Percentiles rank a stretch among this genome's conserved stretches.
Evolutionary conservation across 352 stramenopile genomes (phyloP).

Genomic region (Nothophytophthora sp.): DNA sequence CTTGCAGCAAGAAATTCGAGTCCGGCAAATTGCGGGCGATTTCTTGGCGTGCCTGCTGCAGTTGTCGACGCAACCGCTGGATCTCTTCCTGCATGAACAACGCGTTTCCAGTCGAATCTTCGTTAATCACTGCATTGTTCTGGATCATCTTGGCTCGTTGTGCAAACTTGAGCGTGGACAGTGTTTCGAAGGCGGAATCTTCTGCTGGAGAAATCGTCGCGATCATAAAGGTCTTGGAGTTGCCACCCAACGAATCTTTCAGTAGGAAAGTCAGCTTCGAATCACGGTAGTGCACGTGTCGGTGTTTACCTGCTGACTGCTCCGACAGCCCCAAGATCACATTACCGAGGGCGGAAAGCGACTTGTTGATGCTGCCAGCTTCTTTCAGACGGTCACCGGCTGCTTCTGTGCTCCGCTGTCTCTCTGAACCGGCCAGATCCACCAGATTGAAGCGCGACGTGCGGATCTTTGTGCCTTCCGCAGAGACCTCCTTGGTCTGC

Average conservation of each 20-base stretch:
- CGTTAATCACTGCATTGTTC: slow-evolving; percentile 85
- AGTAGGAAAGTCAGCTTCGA: slow-evolving; percentile 87
- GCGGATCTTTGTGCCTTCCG: slow-evolving; percentile 66
- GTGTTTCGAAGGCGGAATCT: slow-evolving; percentile 84
- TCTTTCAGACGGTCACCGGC: slow-evolving; percentile 96
- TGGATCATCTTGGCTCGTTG: slow-evolving; percentile 86
- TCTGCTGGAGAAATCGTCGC: slow-evolving; percentile 81
- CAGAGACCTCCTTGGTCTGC: slow-evolving; percentile 59
- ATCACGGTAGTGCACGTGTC: slow-evolving; percentile 85
- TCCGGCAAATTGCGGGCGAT: slow-evolving; percentile 23
- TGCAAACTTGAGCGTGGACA: slow-evolving; percentile 86
- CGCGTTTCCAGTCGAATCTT: slow-evolving; percentile 70
- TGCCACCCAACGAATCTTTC: slow-evolving; percentile 84
- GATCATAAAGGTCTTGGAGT: slow-evolving; percentile 90
- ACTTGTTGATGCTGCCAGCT: slow-evolving; percentile 97
- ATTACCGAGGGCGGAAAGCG: slow-evolving; percentile 94
- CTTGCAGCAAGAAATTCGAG: slow-evolving; percentile 15
- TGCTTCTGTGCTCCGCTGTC: slow-evolving; percentile 95
- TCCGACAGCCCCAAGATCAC: slow-evolving; percentile 93
- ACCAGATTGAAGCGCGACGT: slow-evolving; percentile 97
- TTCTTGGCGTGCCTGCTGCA: slow-evolving; percentile 52
- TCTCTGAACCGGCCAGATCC: slow-evolving; percentile 98
- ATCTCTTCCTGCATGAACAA: slow-evolving; percentile 78
- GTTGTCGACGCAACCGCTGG: slow-evolving; percentile 47
- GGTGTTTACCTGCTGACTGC: slow-evolving; percentile 76